Conservation (phyloP, 345 rosid species). For the Moricandia arvensis region DNA sequence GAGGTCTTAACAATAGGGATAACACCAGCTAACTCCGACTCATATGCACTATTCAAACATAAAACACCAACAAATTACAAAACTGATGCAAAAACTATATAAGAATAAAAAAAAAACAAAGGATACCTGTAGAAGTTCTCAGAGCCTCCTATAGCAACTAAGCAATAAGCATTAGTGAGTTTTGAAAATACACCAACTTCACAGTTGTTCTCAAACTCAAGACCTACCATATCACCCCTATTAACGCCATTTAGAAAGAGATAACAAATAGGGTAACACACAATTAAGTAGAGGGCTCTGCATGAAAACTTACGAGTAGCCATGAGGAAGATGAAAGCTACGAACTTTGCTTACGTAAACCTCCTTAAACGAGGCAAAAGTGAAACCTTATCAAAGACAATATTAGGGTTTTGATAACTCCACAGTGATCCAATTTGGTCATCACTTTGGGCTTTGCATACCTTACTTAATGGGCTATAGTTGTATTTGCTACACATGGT, state of each 20-base stretch:
- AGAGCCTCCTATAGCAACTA: constrained; percentile 80
- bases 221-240: constrained; percentile 44
- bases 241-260: neutral
- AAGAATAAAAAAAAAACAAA: too few relatives aligned
- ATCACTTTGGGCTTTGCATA: too few relatives aligned
- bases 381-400: too few relatives aligned
- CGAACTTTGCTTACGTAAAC: neutral
- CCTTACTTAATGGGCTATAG: too few relatives aligned
- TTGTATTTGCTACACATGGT: too few relatives aligned
- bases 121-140: constrained; percentile 69
- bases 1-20: constrained; percentile 94
- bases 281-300: neutral
- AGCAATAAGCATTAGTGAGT: constrained; percentile 84
- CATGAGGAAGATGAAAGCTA: constrained; percentile 7
- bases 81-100: neutral
- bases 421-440: too few relatives aligned
- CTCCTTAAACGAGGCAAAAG: neutral
- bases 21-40: constrained; percentile 77
- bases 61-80: neutral
- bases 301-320: constrained; percentile 33
- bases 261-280: neutral
- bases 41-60: constrained; percentile 53
- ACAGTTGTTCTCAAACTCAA: constrained; percentile 81
- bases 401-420: too few relatives aligned
- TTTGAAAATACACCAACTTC: constrained; percentile 90